Base-by-base conservation (phyloP, 148 eudicot species). In the Fagopyrum tataricum region DNA sequence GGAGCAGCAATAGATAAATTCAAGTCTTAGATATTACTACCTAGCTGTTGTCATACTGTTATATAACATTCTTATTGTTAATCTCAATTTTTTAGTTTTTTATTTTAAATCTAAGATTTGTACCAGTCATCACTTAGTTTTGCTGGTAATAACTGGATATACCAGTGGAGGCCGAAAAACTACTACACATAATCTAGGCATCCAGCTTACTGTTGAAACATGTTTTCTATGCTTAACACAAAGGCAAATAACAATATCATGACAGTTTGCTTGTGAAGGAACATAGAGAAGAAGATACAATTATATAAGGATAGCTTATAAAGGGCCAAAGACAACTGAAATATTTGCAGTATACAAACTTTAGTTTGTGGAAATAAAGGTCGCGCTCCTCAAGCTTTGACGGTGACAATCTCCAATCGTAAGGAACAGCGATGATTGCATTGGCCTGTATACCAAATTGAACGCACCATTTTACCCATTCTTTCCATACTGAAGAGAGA, bases 391-490 rank as follows among this genome's bases (percentile, higher is more conserved):
- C 98, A 52, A 94, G 98, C 84, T 89, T 94, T 41, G 97, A 84
- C 66, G 98, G 98, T 64, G 97, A 78, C 77, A 94, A 76, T 84
- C 98, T 91, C 98, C 98, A 94, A 84, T 94, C 98, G 81, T 88
- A 94, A 67, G 98, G 98, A 81, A 81, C 98, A 44, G 98, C 98
- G 80, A 94, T 79, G 59, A 94, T 91, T 66, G 98, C 96, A 79
- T 94, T 94, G 52, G 98, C 88, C 84, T 91, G 97, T 73, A 94
- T 83, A 73, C 98, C 98, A 82, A 94, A 94, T 75, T 94, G 93
- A 82, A 94, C 87, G 81, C 98, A 94, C 98, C 98, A 94, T 75
- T 91, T 94, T 66, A 94, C 84, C 98, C 98, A 94, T 78, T 94
- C 98, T 81, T 94, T 94, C 98, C 98, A 94, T 77, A 94, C 90